phyloP scores from a whole-genome alignment of 305 asterid species.

The Petunia hybrid region DNA sequence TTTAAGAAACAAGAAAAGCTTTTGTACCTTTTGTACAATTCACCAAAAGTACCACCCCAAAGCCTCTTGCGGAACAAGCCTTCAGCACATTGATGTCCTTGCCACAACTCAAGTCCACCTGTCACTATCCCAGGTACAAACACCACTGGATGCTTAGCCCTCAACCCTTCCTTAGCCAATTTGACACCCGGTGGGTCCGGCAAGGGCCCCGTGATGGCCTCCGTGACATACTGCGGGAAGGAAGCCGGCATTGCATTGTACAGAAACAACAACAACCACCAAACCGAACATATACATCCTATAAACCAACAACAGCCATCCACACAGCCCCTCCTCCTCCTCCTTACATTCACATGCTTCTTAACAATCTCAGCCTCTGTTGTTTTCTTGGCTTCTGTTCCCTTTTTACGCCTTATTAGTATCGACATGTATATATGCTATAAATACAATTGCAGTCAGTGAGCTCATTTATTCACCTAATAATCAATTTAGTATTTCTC shows the following conservation, averaged over 20 bases:
- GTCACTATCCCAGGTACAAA: conserved; percentile 94
- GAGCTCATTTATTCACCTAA: conserved; percentile 5
- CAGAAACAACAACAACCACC: conserved; percentile 80
- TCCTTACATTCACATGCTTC: conserved; percentile 36
- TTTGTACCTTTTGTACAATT: conserved; percentile 72
- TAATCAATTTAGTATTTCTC: conserved; percentile 12
- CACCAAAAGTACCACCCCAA: conserved; percentile 98
- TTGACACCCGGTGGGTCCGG: conserved; percentile 90
- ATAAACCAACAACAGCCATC: conserved; percentile 84
- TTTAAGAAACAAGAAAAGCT: background rate
- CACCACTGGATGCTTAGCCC: conserved; percentile 85
- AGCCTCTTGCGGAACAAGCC: conserved; percentile 88
- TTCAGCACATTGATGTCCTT: conserved; percentile 91
- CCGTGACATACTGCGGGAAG: conserved; percentile 84
- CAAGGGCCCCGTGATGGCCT: conserved; percentile 78
- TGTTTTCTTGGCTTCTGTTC: conserved; percentile 45
- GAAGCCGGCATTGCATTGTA: conserved; percentile 80
- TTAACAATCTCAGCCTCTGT: conserved; percentile 41
- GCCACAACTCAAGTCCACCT: conserved; percentile 95
- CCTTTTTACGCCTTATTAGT: conserved; percentile 68
- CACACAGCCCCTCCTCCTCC: conserved; percentile 60
- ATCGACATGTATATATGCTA: conserved; percentile 39
- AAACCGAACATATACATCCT: conserved; percentile 75
- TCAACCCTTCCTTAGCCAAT: conserved; percentile 75
- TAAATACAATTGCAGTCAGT: background rate